Evolutionary conservation across 129 eudicot species (phyloP).

Genomic region (Calendula officinalis): DNA sequence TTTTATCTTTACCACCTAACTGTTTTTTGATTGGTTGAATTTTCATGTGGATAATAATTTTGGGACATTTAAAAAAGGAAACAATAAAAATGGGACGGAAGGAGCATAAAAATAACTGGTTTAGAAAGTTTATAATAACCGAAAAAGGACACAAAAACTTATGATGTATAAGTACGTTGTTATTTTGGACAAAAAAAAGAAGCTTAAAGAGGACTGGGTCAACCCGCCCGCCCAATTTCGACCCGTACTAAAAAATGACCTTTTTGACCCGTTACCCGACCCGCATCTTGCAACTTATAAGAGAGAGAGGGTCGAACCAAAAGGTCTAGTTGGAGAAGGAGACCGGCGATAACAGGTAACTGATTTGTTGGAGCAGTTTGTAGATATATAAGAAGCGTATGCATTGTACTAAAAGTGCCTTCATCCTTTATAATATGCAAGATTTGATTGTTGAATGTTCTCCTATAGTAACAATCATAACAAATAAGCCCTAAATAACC

Average conservation of each 20-base stretch:
- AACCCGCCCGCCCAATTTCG: not conserved
- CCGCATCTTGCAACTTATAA: conserved; percentile 2
- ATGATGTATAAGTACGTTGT: too few relatives aligned
- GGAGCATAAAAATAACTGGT: too few relatives aligned
- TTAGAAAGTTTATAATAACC: too few relatives aligned
- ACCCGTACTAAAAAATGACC: not conserved
- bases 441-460: conserved; percentile 68
- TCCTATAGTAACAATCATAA: conserved; percentile 33
- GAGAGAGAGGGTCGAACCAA: conserved; percentile 45
- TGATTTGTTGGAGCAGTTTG: conserved; percentile 58
- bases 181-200: too few relatives aligned
- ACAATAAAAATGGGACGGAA: too few relatives aligned
- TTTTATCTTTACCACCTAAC: too few relatives aligned
- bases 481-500: conserved; percentile 1
- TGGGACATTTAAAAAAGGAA: too few relatives aligned
- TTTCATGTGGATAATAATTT: too few relatives aligned
- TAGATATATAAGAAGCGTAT: conserved; percentile 60
- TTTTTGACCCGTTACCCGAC: not conserved
- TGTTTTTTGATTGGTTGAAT: too few relatives aligned
- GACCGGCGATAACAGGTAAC: conserved; percentile 65
- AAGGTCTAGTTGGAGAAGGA: conserved; percentile 84
- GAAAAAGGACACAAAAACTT: too few relatives aligned
- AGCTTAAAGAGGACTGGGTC: not conserved
- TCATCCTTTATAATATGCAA: conserved; percentile 68
- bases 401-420: conserved; percentile 82